phyloP scores from a whole-genome alignment of 768 basidiomycete genomes.

The Lactarius sp. region DNA sequence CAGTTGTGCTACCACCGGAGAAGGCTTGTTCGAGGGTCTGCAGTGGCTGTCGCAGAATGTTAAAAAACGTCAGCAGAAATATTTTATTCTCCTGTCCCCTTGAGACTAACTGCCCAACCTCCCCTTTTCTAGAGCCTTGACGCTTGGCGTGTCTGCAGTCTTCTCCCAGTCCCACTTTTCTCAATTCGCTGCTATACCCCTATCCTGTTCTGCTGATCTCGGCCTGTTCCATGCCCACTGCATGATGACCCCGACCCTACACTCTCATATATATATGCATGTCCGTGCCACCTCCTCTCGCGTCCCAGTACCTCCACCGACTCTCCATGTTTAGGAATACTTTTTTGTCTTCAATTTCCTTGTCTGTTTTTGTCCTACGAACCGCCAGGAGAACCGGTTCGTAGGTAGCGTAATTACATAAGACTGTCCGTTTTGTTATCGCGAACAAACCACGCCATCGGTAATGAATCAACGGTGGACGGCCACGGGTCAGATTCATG shows the following conservation, averaged over 20 bases:
- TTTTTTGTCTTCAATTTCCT: background rate
- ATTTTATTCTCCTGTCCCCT: constrained; percentile 8
- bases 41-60: constrained; percentile 98
- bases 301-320: background rate
- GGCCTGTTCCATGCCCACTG: constrained; percentile 18
- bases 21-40: constrained; percentile 94
- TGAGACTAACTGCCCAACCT: background rate
- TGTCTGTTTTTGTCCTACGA: constrained; percentile 10
- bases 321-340: constrained; percentile 9
- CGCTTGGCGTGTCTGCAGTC: background rate
- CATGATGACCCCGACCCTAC: constrained; percentile 16
- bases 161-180: constrained; percentile 1
- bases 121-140: constrained; percentile 17
- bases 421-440: background rate
- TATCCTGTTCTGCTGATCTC: constrained; percentile 28
- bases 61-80: constrained; percentile 77
- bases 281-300: constrained; percentile 8
- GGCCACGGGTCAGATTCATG: background rate
- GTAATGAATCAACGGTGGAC: background rate
- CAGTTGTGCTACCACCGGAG: constrained; percentile 94
- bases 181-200: constrained; percentile 26
- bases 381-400: background rate
- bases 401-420: constrained; percentile 14
- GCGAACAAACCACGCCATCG: background rate
- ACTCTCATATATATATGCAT: constrained; percentile 16